Evolutionary conservation across 805 yeast species (phyloP).

Genomic region (Yueomyces sinensis): DNA sequence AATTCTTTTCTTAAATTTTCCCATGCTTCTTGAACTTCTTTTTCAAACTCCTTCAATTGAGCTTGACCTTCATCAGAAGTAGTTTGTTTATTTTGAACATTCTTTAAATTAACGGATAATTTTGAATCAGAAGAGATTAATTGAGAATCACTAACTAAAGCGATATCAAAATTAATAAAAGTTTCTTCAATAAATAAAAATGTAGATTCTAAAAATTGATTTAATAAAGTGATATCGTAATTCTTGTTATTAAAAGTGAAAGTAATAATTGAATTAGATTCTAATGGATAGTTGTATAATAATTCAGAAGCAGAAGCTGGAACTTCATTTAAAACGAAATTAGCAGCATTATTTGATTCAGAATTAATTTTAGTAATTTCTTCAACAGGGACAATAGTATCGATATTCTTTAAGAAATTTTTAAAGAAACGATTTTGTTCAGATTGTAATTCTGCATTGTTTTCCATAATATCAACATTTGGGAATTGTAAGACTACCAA

Average conservation of each 20-base stretch:
- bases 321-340: slow-evolving; percentile 4
- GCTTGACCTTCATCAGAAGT: background rate
- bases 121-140: background rate
- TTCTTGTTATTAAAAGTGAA: slow-evolving; percentile 12
- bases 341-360: background rate
- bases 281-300: slow-evolving; percentile 9
- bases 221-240: slow-evolving; percentile 14
- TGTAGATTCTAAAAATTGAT: slow-evolving; percentile 16
- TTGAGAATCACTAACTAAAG: background rate
- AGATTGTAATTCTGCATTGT: slow-evolving; percentile 1
- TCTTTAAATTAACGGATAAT: background rate
- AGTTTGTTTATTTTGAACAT: background rate
- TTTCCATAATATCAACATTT: slow-evolving; percentile 3
- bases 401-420: slow-evolving; percentile 1
- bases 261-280: slow-evolving; percentile 10
- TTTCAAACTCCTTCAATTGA: background rate
- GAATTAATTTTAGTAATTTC: background rate
- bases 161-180: slow-evolving; percentile 1
- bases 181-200: slow-evolving; percentile 14
- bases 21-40: background rate
- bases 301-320: slow-evolving; percentile 11
- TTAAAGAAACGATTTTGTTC: slow-evolving; percentile 1
- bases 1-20: too few species aligned
- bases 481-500: slow-evolving; percentile 8
- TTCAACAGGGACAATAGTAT: slow-evolving; percentile 2